Evolutionary conservation across 1,139 yeast genomes (phyloP).

Genomic region (Geotrichum carabidarum): DNA sequence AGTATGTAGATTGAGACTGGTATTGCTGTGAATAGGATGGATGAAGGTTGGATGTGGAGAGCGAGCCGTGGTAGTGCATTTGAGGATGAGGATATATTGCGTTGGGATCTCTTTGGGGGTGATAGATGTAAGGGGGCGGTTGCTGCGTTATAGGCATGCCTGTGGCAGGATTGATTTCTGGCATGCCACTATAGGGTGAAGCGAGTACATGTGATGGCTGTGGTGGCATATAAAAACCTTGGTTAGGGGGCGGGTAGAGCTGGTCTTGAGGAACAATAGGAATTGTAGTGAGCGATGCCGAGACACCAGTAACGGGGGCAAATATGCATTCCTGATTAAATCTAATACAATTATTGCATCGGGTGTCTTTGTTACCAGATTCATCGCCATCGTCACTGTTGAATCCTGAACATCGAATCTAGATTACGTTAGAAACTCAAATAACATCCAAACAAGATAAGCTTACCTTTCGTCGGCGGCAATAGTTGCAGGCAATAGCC

Average conservation of each 20-base stretch:
- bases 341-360: slow-evolving; percentile 35
- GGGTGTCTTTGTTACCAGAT: slow-evolving; percentile 29
- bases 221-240: slow-evolving; percentile 11
- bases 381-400: slow-evolving; percentile 31
- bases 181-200: background rate
- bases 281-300: slow-evolving; percentile 27
- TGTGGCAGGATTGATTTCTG: slow-evolving; percentile 5
- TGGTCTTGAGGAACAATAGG: slow-evolving; percentile 19
- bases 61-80: background rate
- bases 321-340: slow-evolving; percentile 37
- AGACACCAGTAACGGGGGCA: slow-evolving; percentile 35
- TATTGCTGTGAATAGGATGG: background rate
- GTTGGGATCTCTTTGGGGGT: slow-evolving; percentile 1
- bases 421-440: background rate
- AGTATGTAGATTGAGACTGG: background rate
- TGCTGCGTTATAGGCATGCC: slow-evolving; percentile 8
- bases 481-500: slow-evolving; percentile 35
- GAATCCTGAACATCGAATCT: slow-evolving; percentile 37
- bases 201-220: slow-evolving; percentile 7
- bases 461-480: slow-evolving; percentile 32
- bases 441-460: background rate
- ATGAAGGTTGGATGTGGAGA: background rate
- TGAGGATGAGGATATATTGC: slow-evolving; percentile 1
- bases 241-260: slow-evolving; percentile 12
- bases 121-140: slow-evolving; percentile 17